These are phyloP conservation scores for Udeniomyces megalosporus DNA, from an alignment of 768 basidiomycete species.

Conservation along the genomic window DNA sequence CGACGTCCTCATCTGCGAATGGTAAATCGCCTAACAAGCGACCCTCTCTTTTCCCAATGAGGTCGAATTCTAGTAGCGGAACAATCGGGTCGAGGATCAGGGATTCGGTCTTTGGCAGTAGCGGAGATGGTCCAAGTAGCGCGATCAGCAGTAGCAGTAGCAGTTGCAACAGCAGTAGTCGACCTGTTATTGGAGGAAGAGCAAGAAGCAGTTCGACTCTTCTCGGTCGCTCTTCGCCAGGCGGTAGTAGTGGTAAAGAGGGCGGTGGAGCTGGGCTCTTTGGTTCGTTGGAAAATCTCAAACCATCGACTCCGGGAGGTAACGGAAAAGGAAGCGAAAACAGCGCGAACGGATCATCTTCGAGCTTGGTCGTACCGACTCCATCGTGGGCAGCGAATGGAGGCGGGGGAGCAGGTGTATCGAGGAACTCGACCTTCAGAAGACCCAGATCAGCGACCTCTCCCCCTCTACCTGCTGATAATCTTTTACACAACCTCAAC, in stretches of 20 bases:
- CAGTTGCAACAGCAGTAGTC: background rate
- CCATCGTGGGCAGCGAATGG: too few species aligned
- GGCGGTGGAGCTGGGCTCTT: background rate
- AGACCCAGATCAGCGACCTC: conserved; percentile 3
- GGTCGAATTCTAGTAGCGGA: background rate
- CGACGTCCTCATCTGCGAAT: background rate
- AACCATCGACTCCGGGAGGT: background rate
- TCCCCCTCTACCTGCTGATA: background rate
- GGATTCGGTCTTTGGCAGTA: conserved; percentile 6
- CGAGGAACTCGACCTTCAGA: background rate
- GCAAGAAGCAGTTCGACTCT: background rate
- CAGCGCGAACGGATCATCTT: background rate
- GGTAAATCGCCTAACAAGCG: background rate
- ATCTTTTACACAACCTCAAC: background rate
- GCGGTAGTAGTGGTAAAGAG: background rate
- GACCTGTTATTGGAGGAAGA: background rate
- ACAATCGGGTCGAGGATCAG: background rate
- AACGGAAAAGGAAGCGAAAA: background rate
- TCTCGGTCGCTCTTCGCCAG: background rate
- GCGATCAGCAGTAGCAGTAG: background rate
- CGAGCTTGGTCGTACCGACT: background rate
- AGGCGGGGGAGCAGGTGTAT: too few species aligned
- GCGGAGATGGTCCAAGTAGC: background rate
- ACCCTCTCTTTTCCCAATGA: background rate
- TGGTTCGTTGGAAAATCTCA: conserved; percentile 1